These are phyloP conservation scores for Polyrhizophydium stewartii DNA, from an alignment of 371 early-diverging fungal genomes.

Conservation along the genomic window DNA sequence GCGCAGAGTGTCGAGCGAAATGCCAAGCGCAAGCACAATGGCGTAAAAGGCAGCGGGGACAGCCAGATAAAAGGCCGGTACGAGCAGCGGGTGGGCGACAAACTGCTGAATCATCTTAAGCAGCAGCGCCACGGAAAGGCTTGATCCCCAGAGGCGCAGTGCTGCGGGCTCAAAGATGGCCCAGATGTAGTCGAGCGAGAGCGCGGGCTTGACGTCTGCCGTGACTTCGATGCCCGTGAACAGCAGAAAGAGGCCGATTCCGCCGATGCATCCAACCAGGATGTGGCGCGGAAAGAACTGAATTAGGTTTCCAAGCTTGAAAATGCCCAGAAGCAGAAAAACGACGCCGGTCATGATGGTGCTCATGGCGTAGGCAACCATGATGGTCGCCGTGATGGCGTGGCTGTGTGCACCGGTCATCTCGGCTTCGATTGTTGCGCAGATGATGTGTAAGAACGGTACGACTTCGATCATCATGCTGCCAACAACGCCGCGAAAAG, in stretches of 20 bases:
- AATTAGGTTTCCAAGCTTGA: slow-evolving; percentile 56
- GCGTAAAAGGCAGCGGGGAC: slow-evolving; percentile 81
- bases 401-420: slow-evolving; percentile 58
- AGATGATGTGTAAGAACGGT: slow-evolving; percentile 89
- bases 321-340: slow-evolving; percentile 81
- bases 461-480: slow-evolving; percentile 96
- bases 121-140: slow-evolving; percentile 66
- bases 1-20: slow-evolving; percentile 64
- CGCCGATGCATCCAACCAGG: slow-evolving; percentile 92
- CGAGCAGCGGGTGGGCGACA: slow-evolving; percentile 67
- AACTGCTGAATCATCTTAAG: slow-evolving; percentile 49
- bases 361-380: slow-evolving; percentile 76
- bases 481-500: slow-evolving; percentile 88
- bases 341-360: slow-evolving; percentile 79
- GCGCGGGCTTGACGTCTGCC: slow-evolving; percentile 41
- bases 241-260: slow-evolving; percentile 90
- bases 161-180: slow-evolving; percentile 20
- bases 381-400: slow-evolving; percentile 78
- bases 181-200: slow-evolving; percentile 18
- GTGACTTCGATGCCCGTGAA: slow-evolving; percentile 90
- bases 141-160: slow-evolving; percentile 73
- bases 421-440: slow-evolving; percentile 54
- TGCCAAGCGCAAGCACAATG: slow-evolving; percentile 48
- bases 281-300: slow-evolving; percentile 94
- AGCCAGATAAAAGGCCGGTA: slow-evolving; percentile 78